A percentile compares a stretch with the other conserved stretches of the same genome.
Conservation (phyloP, 176 grass and related monocot species). For the Raddia distichophylla region DNA sequence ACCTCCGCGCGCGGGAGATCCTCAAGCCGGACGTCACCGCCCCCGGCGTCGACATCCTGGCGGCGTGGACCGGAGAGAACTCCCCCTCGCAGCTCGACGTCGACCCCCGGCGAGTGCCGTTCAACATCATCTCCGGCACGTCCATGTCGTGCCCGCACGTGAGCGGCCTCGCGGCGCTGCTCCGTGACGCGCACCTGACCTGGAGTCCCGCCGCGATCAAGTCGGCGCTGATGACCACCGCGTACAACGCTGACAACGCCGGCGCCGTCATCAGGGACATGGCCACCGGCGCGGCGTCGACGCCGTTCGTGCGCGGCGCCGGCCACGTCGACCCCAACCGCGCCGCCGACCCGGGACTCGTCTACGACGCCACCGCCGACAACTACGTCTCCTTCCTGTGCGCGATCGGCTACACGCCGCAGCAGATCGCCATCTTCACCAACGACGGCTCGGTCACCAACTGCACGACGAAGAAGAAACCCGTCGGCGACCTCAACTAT, state of each 20-base stretch:
- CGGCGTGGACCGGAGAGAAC: slow-evolving; percentile 38
- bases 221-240: slow-evolving; percentile 63
- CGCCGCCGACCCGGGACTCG: slow-evolving; percentile 51
- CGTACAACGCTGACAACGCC: slow-evolving; percentile 59
- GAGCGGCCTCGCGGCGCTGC: slow-evolving; percentile 28
- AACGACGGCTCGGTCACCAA: background rate
- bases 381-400: slow-evolving; percentile 63
- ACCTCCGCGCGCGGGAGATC: slow-evolving; percentile 32
- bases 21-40: slow-evolving; percentile 65
- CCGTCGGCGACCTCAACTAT: slow-evolving; percentile 55
- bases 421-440: slow-evolving; percentile 40
- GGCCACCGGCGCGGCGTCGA: slow-evolving; percentile 44
- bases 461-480: slow-evolving; percentile 14
- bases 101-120: slow-evolving; percentile 51
- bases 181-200: slow-evolving; percentile 26
- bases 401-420: slow-evolving; percentile 37
- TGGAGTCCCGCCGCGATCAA: slow-evolving; percentile 54
- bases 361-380: slow-evolving; percentile 51
- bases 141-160: no score
- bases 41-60: slow-evolving; percentile 65
- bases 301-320: slow-evolving; percentile 52
- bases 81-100: slow-evolving; percentile 28
- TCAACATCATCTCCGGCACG: background rate
- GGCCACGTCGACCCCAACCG: slow-evolving; percentile 62
- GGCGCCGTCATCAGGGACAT: slow-evolving; percentile 45